Base-by-base conservation (phyloP, 768 basidiomycete genomes). In the Mycena galopus region DNA sequence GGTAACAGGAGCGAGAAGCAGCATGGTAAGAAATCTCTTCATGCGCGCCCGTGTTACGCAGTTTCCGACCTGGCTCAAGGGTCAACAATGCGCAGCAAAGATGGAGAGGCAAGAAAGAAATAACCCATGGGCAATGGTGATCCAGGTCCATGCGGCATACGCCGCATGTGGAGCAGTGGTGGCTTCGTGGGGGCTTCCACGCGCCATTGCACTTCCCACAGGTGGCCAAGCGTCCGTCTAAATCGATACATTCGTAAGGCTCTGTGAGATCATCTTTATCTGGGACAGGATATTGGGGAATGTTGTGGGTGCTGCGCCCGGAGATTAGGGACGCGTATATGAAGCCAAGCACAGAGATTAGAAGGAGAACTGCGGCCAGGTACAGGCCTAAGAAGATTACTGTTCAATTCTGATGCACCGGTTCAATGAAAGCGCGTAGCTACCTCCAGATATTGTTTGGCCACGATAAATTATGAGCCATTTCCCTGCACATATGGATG, bases 111-210 rank as follows among this genome's bases (percentile, higher is more conserved):
- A 29, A 30, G 23, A 55, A 17, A 33, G 1, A 21, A 79, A 32
- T 64, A 2, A 86, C 86, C 86, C 86, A 87, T 35, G 86, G 84
- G 72, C 86, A 87, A 73, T 87, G 86, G 73, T 87, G 86, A 71
- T 87, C 85, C 71, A 85, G 86, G 32, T 82, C 82, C 47, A 85
- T 77, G 35, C 86, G 81, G 73, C 86, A 87, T 19, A 85, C 84
- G 39, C 82, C 83, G 61, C 86, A 87, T 12, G 79, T 79, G n/a
- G 84, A 84, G 76, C 86, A 87, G 69, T 87, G 86, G 73, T 85
- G 84, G 8, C 82, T 78, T 60, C 84, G 78, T 9, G 86, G 86
- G 14, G 86, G 85, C 69, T 84, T 86, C 85, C 85, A 87, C 44
- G 77, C 76, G 14, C 80, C 81, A 27, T 77, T 75, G 71, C 86